Evolutionary conservation across 148 eudicot genomes (phyloP).

Genomic region (Gaultheria prostrata): DNA sequence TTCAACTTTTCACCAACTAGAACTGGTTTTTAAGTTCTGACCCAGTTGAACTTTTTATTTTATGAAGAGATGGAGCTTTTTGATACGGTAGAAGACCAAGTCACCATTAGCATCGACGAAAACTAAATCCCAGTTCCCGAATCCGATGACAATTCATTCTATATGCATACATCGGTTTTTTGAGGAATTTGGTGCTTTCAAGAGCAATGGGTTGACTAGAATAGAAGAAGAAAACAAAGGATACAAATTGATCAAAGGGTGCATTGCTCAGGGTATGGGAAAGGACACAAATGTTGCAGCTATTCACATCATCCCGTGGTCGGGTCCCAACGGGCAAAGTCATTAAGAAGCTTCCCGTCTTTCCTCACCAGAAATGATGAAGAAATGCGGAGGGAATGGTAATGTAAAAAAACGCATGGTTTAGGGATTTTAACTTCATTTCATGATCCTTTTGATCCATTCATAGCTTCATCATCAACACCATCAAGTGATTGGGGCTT

Average conservation of each 20-base stretch:
- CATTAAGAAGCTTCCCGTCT: too few species aligned
- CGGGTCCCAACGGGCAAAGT: too few species aligned
- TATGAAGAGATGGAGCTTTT: not conserved
- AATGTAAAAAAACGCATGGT: too few species aligned
- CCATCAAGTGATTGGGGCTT: not conserved
- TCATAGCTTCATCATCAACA: not conserved
- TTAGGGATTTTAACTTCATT: not conserved
- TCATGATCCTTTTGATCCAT: slow-evolving; percentile 8
- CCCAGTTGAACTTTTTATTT: not conserved
- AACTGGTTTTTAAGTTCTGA: not conserved
- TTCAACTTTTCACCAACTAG: too few species aligned
- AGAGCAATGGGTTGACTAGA: not conserved
- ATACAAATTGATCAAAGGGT: too few species aligned
- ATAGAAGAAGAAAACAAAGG: not conserved
- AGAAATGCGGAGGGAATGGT: too few species aligned
- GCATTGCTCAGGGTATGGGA: too few species aligned
- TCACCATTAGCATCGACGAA: not conserved
- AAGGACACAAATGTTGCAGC: too few species aligned
- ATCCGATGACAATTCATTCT: not conserved
- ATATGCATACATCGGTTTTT: not conserved
- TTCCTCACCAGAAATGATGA: too few species aligned
- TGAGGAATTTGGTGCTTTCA: not conserved
- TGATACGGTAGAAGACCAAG: not conserved
- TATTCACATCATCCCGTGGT: too few species aligned
- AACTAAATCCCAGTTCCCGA: not conserved